A percentile compares a stretch with the other conserved stretches of the same genome.
phyloP scores from a whole-genome alignment of 2,329 filamentous ascomycete species.

The Phyllachora maydis region DNA sequence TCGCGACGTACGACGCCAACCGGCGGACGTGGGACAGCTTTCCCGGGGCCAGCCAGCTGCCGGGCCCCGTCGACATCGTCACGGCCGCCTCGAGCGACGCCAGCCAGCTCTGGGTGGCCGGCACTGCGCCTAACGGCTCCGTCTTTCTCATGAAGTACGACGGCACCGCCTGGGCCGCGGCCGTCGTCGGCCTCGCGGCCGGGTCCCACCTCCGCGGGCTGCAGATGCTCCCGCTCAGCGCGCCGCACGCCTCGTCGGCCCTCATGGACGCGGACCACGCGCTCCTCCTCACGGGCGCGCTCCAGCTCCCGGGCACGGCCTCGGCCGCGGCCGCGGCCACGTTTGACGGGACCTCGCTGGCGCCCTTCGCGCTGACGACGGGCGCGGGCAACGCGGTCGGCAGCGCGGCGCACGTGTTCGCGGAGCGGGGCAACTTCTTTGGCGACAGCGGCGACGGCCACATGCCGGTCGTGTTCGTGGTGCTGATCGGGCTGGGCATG shows the following conservation, averaged over 20 bases:
- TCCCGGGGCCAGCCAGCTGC: conserved; percentile 41
- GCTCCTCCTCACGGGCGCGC: conserved; percentile 67
- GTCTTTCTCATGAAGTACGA: conserved; percentile 71
- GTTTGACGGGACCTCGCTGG: conserved; percentile 64
- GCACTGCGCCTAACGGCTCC: conserved; percentile 44
- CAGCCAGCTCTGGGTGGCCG: conserved; percentile 65
- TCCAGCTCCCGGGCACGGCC: conserved; percentile 57
- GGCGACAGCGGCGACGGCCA: conserved; percentile 24
- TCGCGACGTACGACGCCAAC: conserved; percentile 55
- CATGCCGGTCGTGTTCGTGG: conserved; percentile 55
- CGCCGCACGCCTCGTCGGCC: conserved; percentile 41
- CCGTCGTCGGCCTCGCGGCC: conserved; percentile 39
- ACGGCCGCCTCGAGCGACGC: conserved; percentile 52
- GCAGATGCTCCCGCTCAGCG: conserved; percentile 56
- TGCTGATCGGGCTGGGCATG: conserved; percentile 64
- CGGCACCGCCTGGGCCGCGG: conserved; percentile 46
- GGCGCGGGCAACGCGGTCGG: conserved; percentile 43
- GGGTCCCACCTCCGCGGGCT: conserved; percentile 56
- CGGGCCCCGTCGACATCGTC: conserved; percentile 62
- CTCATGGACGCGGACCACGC: conserved; percentile 47
- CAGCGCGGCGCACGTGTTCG: conserved; percentile 65
- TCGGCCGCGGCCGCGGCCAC: conserved; percentile 59
- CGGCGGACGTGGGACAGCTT: conserved; percentile 45
- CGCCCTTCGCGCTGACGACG: conserved; percentile 64
- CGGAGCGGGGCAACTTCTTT: conserved; percentile 64